These are phyloP conservation scores for Xylaria sp. DNA, from an alignment of 2,329 filamentous ascomycete genomes.

Conservation along the genomic window DNA sequence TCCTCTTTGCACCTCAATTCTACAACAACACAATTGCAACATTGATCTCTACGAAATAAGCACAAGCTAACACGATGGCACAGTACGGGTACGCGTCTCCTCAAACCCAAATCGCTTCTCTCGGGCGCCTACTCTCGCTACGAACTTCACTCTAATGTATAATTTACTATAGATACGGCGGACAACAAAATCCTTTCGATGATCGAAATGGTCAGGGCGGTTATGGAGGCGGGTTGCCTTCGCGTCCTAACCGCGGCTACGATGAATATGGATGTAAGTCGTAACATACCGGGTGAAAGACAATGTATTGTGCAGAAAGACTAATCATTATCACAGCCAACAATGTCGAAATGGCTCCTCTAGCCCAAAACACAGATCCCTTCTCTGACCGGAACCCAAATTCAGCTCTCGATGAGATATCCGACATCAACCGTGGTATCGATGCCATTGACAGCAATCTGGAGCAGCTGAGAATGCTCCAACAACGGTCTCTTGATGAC, in stretches of 20 bases:
- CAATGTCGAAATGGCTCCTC: slow-evolving; percentile 77
- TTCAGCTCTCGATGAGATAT: slow-evolving; percentile 84
- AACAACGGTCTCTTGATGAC: slow-evolving; percentile 77
- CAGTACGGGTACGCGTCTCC: slow-evolving; percentile 65
- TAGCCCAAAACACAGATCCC: slow-evolving; percentile 62
- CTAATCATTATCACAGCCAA: slow-evolving; percentile 50
- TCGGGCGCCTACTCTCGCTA: slow-evolving; percentile 23
- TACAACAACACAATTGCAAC: slow-evolving; percentile 35
- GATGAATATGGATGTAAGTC: slow-evolving; percentile 56
- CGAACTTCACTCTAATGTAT: slow-evolving; percentile 47
- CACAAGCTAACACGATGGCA: slow-evolving; percentile 54
- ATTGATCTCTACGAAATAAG: slow-evolving; percentile 20
- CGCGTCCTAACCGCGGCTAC: slow-evolving; percentile 38
- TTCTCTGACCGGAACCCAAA: slow-evolving; percentile 70
- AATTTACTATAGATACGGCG: slow-evolving; percentile 60
- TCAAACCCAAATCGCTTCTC: slow-evolving; percentile 22
- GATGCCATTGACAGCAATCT: slow-evolving; percentile 78
- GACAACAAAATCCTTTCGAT: slow-evolving; percentile 67
- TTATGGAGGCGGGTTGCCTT: slow-evolving; percentile 49
- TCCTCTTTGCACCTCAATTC: slow-evolving; percentile 17
- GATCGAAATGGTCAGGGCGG: slow-evolving; percentile 58
- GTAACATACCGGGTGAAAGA: too few species aligned
- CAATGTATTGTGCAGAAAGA: background rate
- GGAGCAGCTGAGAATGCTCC: slow-evolving; percentile 75
- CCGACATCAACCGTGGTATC: slow-evolving; percentile 81